Evolutionary conservation across 148 eudicot species (phyloP).

Genomic region (Diospyros lotus): DNA sequence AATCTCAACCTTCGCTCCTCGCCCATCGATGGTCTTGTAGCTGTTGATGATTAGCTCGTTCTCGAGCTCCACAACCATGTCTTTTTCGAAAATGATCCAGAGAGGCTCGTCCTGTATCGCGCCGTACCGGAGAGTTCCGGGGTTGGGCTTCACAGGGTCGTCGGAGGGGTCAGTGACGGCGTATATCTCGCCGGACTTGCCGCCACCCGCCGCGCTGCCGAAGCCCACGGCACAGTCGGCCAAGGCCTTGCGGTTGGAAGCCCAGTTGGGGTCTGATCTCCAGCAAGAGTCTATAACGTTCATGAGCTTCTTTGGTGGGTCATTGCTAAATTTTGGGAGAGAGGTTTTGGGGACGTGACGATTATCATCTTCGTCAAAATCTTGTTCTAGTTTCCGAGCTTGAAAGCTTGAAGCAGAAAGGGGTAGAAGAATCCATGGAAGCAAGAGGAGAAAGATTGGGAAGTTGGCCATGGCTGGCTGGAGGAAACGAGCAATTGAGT

Average conservation of each 20-base stretch:
- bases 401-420: too few species aligned
- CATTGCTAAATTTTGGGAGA: background rate
- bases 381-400: too few species aligned
- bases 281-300: constrained; percentile 16
- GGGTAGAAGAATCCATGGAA: too few species aligned
- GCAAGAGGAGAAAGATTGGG: too few species aligned
- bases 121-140: constrained; percentile 35
- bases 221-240: constrained; percentile 40
- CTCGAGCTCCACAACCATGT: constrained; percentile 30
- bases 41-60: constrained; percentile 32
- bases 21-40: constrained; percentile 34
- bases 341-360: too few species aligned
- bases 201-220: constrained; percentile 29
- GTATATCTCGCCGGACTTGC: constrained; percentile 24
- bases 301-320: background rate
- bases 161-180: constrained; percentile 31
- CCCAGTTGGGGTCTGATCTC: constrained; percentile 36
- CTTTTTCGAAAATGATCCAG: constrained; percentile 16
- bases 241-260: constrained; percentile 20
- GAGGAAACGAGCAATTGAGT: too few species aligned
- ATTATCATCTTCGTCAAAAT: too few species aligned
- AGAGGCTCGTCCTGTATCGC: constrained; percentile 25
- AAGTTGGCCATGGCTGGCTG: too few species aligned
- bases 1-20: constrained; percentile 35
- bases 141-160: constrained; percentile 25